Percentiles rank a stretch among this genome's conserved stretches.
Conservation (phyloP, 345 rosid genomes). For the Heritiera fomes region DNA sequence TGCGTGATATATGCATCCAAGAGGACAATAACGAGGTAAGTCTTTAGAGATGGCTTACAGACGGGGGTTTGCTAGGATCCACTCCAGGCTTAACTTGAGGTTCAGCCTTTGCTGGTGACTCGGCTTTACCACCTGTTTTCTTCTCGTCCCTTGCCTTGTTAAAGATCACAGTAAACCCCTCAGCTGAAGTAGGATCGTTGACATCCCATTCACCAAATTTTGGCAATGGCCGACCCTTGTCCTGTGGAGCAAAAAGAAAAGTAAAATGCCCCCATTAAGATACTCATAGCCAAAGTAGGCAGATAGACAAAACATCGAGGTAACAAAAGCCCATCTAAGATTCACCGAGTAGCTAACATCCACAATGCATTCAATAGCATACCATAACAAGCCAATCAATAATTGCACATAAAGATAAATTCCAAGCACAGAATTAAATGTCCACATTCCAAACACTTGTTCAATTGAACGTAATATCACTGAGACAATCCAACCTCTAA, state of each 20-base stretch:
- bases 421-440: neutral
- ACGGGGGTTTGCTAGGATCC: conserved; percentile 66
- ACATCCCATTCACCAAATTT: conserved; percentile 99
- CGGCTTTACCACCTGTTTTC: conserved; percentile 73
- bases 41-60: conserved; percentile 55
- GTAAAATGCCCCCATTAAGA: conserved; percentile 4
- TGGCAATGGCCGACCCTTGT: conserved; percentile 79
- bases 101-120: conserved; percentile 51
- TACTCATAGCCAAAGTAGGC: conserved; percentile 20
- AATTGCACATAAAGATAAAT: neutral
- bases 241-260: conserved; percentile 39
- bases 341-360: neutral
- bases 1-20: conserved; percentile 7
- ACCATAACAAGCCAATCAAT: neutral
- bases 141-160: conserved; percentile 95
- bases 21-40: neutral
- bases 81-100: conserved; percentile 53
- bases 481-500: conserved; percentile 4
- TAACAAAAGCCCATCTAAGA: neutral
- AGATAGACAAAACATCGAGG: neutral
- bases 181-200: conserved; percentile 84
- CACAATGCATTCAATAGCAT: neutral
- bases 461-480: neutral
- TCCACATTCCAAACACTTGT: neutral
- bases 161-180: conserved; percentile 94